Conservation (phyloP, 306 rosid genomes). For the Rosa rugosa region DNA sequence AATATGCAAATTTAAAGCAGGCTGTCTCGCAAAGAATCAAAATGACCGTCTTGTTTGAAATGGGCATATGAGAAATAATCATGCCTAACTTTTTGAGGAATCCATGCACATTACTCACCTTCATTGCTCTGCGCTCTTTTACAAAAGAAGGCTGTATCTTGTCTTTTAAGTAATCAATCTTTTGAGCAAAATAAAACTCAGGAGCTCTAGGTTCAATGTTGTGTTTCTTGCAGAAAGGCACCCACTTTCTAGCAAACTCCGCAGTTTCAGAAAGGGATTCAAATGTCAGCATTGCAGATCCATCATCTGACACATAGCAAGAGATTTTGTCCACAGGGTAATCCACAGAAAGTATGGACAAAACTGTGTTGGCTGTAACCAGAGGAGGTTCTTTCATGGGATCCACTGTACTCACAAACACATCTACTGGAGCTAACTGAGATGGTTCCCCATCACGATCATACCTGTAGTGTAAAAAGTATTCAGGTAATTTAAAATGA, state of each 20-base stretch:
- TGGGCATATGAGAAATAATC: background rate
- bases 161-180: slow-evolving; percentile 97
- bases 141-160: slow-evolving; percentile 97
- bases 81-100: background rate
- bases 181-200: slow-evolving; percentile 90
- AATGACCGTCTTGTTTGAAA: background rate
- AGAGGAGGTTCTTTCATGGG: slow-evolving; percentile 99
- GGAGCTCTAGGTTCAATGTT: slow-evolving; percentile 98
- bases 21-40: background rate
- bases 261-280: slow-evolving; percentile 98
- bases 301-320: slow-evolving; percentile 99
- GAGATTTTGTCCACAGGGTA: slow-evolving; percentile 99
- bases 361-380: slow-evolving; percentile 95
- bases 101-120: slow-evolving; percentile 42
- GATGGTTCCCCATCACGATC: slow-evolving; percentile 99
- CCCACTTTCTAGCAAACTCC: slow-evolving; percentile 98
- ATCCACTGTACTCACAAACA: slow-evolving; percentile 98
- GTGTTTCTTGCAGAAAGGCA: slow-evolving; percentile 96
- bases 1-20: slow-evolving; percentile 2
- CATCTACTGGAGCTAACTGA: slow-evolving; percentile 86
- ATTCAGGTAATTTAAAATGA: slow-evolving; percentile 15
- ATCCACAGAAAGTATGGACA: slow-evolving; percentile 96
- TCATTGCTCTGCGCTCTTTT: slow-evolving; percentile 97
- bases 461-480: slow-evolving; percentile 50
- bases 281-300: slow-evolving; percentile 98